phyloP scores from a whole-genome alignment of 495 filamentous ascomycete species.

The Hypomontagnella monticulosa region DNA sequence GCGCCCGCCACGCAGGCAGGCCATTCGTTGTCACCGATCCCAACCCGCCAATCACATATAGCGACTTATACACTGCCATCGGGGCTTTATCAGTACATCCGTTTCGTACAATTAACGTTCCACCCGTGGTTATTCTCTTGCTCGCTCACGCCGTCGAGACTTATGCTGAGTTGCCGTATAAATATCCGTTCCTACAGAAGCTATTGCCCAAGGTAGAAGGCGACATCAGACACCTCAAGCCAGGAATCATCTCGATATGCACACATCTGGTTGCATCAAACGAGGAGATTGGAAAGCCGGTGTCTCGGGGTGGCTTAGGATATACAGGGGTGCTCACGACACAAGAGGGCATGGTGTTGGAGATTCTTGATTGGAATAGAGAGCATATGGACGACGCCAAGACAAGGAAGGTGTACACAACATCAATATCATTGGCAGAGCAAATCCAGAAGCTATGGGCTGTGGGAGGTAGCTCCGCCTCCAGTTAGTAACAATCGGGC shows the following conservation, averaged over 20 bases:
- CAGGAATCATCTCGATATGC: slow-evolving; percentile 62
- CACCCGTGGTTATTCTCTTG: slow-evolving; percentile 57
- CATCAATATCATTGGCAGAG: slow-evolving; percentile 52
- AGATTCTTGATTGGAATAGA: slow-evolving; percentile 64
- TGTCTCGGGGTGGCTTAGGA: slow-evolving; percentile 61
- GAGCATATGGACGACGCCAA: slow-evolving; percentile 44
- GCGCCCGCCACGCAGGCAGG: slow-evolving; percentile 52
- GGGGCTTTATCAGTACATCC: slow-evolving; percentile 44
- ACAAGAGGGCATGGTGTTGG: slow-evolving; percentile 62
- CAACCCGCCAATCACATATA: slow-evolving; percentile 53
- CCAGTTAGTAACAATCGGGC: not conserved
- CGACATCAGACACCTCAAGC: slow-evolving; percentile 62
- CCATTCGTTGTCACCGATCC: slow-evolving; percentile 53
- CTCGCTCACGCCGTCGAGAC: slow-evolving; percentile 60
- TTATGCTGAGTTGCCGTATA: slow-evolving; percentile 56
- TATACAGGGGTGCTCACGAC: slow-evolving; percentile 62
- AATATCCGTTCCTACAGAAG: slow-evolving; percentile 52
- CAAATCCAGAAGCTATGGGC: slow-evolving; percentile 48
- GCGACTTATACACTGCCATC: slow-evolving; percentile 44
- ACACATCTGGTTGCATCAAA: slow-evolving; percentile 62
- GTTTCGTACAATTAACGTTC: slow-evolving; percentile 47
- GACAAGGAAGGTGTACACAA: slow-evolving; percentile 48
- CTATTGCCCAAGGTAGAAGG: slow-evolving; percentile 54
- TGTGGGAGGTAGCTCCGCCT: slow-evolving; percentile 27
- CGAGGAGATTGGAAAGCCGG: slow-evolving; percentile 51